phyloP scores from a whole-genome alignment of 441 rosid genomes.

The Codiaeum variegatum region DNA sequence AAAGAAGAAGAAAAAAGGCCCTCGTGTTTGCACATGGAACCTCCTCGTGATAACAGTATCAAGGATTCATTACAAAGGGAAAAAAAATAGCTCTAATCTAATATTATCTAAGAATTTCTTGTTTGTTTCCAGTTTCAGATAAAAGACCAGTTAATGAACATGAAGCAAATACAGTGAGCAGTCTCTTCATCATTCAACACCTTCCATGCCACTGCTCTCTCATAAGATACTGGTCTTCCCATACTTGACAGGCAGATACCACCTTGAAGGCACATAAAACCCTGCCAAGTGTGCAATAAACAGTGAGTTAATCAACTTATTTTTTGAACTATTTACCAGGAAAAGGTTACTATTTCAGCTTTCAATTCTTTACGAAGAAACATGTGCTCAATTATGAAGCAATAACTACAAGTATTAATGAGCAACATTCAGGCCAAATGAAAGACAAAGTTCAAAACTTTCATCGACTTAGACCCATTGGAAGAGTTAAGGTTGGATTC shows the following conservation, averaged over 20 bases:
- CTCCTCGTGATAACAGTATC: constrained; percentile 19
- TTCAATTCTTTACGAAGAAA: background rate
- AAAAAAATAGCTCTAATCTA: background rate
- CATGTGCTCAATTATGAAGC: background rate
- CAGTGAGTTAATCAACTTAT: background rate
- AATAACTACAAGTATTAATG: background rate
- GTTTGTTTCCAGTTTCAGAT: constrained; percentile 40
- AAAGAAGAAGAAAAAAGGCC: constrained; percentile 10
- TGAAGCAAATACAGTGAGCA: constrained; percentile 92
- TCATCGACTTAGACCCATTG: background rate
- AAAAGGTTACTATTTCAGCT: background rate
- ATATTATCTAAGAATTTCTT: background rate
- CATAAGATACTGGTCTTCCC: constrained; percentile 95
- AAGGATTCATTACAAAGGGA: background rate
- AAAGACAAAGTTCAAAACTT: background rate
- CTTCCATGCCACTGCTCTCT: constrained; percentile 97
- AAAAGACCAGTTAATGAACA: constrained; percentile 96
- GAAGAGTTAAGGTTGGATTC: background rate
- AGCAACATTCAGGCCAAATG: background rate
- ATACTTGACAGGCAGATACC: constrained; percentile 95
- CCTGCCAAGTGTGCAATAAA: constrained; percentile 37
- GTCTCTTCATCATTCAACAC: constrained; percentile 86
- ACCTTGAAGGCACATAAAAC: constrained; percentile 79
- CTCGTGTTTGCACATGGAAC: constrained; percentile 22
- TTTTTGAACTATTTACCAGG: background rate